Percentiles rank a stretch among this genome's conserved stretches.
Evolutionary conservation across 1,284 basidiomycete genomes (phyloP).

Genomic region (Volvariella surrecta): DNA sequence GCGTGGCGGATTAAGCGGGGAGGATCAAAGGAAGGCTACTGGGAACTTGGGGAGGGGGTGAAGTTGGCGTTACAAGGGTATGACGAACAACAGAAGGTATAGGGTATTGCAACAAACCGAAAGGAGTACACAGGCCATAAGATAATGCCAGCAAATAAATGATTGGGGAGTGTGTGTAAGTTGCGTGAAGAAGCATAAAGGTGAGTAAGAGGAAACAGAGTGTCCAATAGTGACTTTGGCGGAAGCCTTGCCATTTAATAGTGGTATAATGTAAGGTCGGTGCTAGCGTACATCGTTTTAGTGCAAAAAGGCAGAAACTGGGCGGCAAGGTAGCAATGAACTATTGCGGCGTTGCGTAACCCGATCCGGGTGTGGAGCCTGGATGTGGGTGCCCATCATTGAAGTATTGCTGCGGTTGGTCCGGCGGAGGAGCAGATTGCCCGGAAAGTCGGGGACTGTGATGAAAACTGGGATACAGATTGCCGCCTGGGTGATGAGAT

Average conservation of each 20-base stretch:
- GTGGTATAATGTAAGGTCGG: not conserved
- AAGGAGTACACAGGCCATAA: no score
- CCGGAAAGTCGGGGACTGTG: conserved; percentile 24
- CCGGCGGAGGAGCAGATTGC: conserved; percentile 16
- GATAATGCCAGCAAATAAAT: no score
- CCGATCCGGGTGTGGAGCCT: conserved; percentile 34
- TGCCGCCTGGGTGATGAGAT: conserved; percentile 18
- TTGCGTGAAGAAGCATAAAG: no score
- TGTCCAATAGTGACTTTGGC: no score
- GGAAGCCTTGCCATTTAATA: not conserved
- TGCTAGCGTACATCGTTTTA: conserved; percentile 4
- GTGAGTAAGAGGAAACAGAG: no score
- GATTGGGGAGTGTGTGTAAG: no score
- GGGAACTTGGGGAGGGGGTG: no score
- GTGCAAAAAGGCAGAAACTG: conserved; percentile 6
- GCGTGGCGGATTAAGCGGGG: no score
- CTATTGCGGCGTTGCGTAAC: conserved; percentile 40
- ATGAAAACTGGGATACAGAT: conserved; percentile 23
- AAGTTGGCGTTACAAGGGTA: no score
- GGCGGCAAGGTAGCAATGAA: conserved; percentile 4
- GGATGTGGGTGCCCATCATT: conserved; percentile 32
- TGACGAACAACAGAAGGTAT: no score
- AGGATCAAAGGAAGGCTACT: no score
- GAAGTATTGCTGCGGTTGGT: conserved; percentile 28
- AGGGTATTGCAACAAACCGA: no score